phyloP scores from a whole-genome alignment of 441 rosid species.

The Viola pubescens region DNA sequence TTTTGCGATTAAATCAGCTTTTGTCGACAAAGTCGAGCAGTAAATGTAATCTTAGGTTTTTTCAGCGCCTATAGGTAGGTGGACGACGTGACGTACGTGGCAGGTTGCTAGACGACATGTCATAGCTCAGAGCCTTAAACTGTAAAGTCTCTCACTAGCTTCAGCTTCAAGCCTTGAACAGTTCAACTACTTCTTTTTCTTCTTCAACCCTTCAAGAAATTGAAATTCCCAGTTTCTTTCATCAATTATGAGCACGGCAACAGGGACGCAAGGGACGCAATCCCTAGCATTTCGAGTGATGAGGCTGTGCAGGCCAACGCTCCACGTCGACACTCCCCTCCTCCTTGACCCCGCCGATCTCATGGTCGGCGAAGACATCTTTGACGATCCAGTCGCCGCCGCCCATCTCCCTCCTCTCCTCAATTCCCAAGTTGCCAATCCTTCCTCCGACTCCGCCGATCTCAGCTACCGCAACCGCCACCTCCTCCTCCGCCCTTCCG shows the following conservation, averaged over 20 bases:
- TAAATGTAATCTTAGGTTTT: too few species aligned
- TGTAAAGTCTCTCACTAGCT: too few species aligned
- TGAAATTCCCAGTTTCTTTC: background rate
- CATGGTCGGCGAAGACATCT: constrained; percentile 77
- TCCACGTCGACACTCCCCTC: constrained; percentile 81
- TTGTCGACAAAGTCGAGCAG: too few species aligned
- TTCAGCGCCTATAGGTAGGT: too few species aligned
- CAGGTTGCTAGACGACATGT: too few species aligned
- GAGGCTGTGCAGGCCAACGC: constrained; percentile 84
- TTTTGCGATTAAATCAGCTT: too few species aligned
- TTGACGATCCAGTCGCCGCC: constrained; percentile 72
- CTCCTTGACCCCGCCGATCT: constrained; percentile 79
- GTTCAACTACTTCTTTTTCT: too few species aligned
- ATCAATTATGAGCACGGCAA: constrained; percentile 50
- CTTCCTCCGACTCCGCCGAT: constrained; percentile 43
- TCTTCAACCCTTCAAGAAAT: too few species aligned
- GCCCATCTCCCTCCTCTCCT: constrained; percentile 45
- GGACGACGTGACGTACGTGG: too few species aligned
- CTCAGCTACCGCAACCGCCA: constrained; percentile 62
- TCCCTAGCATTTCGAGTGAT: constrained; percentile 93
- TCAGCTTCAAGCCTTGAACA: too few species aligned
- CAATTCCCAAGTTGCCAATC: constrained; percentile 25
- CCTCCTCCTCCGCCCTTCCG: constrained; percentile 59
- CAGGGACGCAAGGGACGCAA: constrained; percentile 87
- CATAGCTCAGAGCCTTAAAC: too few species aligned